Evolutionary conservation across 257 asterid genomes (phyloP), one percentile per base, ranked within the genome.

Genomic region (Nicotiana tabacum): DNA sequence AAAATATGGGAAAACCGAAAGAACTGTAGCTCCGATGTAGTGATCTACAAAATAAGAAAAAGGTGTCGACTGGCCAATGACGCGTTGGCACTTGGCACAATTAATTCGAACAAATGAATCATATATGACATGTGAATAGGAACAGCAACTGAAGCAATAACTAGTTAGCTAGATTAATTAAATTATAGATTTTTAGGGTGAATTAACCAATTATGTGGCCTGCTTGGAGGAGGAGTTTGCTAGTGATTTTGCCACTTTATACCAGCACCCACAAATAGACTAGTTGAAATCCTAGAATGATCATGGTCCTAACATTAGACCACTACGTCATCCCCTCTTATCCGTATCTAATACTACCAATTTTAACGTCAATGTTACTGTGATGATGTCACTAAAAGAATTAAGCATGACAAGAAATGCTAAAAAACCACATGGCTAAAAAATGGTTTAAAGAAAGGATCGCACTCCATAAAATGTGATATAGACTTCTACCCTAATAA

Each of bases 271-370:
- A 84, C 39, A 58, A 62, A 78, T 58, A 78, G 37, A 58, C 24
- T 78, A n/a, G 56, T 66, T 17, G 69, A 7, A 33, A 58, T 70
- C 58, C 21, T 70, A 57, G 68, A 56, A 32, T 60, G 17, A 58
- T 27, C 0, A 46, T 37, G 35, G 35, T 21, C 68, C 82, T 60
- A 60, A 78, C 53, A 78, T n/a, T 58, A 58, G 82, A 78, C 18
- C 46, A 86, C 88, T 82, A 82, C 88, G 86, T 72, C 83, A 78
- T 48, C 77, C 69, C 77, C 66, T 74, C 55, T 80, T 84, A 86
- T 70, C 85, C 82, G 83, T 32, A 69, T 37, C 12, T 21, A 16
- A 64, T 85, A 81, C 86, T 82, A 80, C 85, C 70, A 79, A 80
- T 66, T 83, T 84, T 83, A 81, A 53, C 77, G 82, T 85, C 86